phyloP scores from a whole-genome alignment of 2,329 filamentous ascomycete species.

The Fusarium succisae region DNA sequence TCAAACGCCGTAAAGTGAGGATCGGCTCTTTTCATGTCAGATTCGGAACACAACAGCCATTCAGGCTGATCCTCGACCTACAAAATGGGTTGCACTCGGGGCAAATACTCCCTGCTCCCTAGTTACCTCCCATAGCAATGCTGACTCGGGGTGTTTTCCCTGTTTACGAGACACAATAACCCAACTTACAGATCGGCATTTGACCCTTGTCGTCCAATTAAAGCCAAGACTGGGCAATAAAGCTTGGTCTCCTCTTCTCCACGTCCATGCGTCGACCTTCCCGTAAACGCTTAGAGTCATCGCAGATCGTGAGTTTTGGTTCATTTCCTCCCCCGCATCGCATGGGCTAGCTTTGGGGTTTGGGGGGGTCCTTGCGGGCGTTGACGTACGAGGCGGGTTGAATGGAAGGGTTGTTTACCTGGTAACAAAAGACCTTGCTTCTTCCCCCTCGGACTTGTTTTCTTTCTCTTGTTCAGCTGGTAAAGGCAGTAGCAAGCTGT shows the following conservation, averaged over 20 bases:
- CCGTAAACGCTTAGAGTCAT: slow-evolving; percentile 27
- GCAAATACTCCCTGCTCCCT: background rate
- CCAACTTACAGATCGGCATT: slow-evolving; percentile 21
- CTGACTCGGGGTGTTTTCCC: slow-evolving; percentile 20
- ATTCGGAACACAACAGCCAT: background rate
- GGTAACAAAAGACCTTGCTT: slow-evolving; percentile 17
- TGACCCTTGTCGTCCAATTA: slow-evolving; percentile 20
- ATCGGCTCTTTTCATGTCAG: slow-evolving; percentile 15
- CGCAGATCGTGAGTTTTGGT: slow-evolving; percentile 16
- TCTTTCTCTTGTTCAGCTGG: background rate
- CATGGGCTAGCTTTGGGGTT: slow-evolving; percentile 3
- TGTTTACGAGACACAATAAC: slow-evolving; percentile 1
- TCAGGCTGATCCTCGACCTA: slow-evolving; percentile 8
- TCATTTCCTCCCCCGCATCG: slow-evolving; percentile 21
- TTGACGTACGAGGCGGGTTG: slow-evolving; percentile 11
- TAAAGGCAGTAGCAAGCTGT: background rate
- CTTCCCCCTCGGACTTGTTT: background rate
- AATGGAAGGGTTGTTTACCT: background rate
- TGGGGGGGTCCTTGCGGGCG: slow-evolving; percentile 5
- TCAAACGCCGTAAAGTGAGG: background rate
- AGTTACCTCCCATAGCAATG: background rate
- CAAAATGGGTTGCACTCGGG: slow-evolving; percentile 16
- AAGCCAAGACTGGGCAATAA: slow-evolving; percentile 7
- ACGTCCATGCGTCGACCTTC: slow-evolving; percentile 23
- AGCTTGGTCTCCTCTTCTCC: slow-evolving; percentile 16